Base-by-base conservation (phyloP, 148 eudicot genomes). In the Polygonum aviculare region DNA sequence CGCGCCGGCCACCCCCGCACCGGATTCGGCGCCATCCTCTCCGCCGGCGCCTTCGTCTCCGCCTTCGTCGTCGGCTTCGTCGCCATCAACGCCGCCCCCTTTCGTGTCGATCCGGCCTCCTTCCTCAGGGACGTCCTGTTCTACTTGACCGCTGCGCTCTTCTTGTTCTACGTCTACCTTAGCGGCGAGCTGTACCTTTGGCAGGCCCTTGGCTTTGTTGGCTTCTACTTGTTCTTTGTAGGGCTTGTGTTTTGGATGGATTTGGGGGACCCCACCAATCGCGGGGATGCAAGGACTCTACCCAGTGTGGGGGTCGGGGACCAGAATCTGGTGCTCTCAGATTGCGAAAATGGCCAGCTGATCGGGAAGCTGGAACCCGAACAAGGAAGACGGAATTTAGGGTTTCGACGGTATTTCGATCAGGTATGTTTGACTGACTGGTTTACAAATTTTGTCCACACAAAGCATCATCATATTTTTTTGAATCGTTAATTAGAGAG, bases 161-260 rank as follows among this genome's bases (percentile, higher is more conserved):
- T 93, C 16, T 73, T 95, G 80, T 95, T 95, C 22, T 92, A 81
- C 78, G 99, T 93, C 18, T 95, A 95, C 78, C 77, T 95, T 59
- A 90, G 94, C 77, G 99, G 93, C 74, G 99, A 95, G 88, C 80
- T 95, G 78, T 90, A 76, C 63, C 72, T 95, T 59, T 95, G 97
- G 97, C 99, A 95, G 82, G 97, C 94, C 12, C 69, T 92, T 81
- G 98, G 97, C 77, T 95, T 95, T 89, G 93, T 92, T 79, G 90
- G 84, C 75, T 95, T 90, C 80, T 95, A 90, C 74, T 22, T 95
- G 74, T 89, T 90, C 41, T 95, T 95, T 80, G 96, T 95, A 77
- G 98, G 91, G 77, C 57, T 95, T 86, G 99, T 95, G 82, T 90
- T 95, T 85, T 95, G 91, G 90, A 93, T 95, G 97, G 99, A 95